Evolutionary conservation across 805 yeast species (phyloP).

Genomic region (Saccharomycopsis sp.): DNA sequence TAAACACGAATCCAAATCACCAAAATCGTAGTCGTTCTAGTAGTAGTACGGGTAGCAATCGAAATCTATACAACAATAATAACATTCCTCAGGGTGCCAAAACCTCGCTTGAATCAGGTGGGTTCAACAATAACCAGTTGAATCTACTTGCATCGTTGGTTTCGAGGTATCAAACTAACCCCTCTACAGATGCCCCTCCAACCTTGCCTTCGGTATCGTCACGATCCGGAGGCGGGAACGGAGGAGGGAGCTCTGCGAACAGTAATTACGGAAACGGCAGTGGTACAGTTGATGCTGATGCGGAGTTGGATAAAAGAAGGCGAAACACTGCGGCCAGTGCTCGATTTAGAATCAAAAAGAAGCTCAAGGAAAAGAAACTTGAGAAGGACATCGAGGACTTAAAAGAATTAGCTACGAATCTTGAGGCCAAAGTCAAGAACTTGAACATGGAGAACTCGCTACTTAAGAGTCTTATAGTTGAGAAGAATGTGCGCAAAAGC

Average conservation of each 20-base stretch:
- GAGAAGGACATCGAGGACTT: constrained; percentile 40
- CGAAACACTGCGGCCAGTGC: constrained; percentile 64
- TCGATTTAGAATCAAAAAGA: constrained; percentile 56
- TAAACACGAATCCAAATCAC: neutral
- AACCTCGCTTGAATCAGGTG: constrained; percentile 54
- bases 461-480: constrained; percentile 74
- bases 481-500: constrained; percentile 54
- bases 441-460: constrained; percentile 90
- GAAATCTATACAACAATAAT: constrained; percentile 6
- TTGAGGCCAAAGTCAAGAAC: constrained; percentile 73
- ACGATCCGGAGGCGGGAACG: neutral
- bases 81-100: constrained; percentile 64
- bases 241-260: neutral
- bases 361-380: constrained; percentile 53
- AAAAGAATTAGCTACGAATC: constrained; percentile 53
- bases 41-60: constrained; percentile 10
- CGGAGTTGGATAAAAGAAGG: constrained; percentile 40
- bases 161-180: neutral
- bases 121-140: constrained; percentile 61
- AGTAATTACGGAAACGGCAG: neutral
- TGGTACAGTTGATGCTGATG: neutral
- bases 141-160: constrained; percentile 67
- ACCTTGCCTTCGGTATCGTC: neutral
- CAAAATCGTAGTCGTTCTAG: neutral
- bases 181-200: neutral